A percentile compares a stretch with the other conserved stretches of the same genome.
Conservation (phyloP, 139 green algal species). For the Trebouxia sp. region DNA sequence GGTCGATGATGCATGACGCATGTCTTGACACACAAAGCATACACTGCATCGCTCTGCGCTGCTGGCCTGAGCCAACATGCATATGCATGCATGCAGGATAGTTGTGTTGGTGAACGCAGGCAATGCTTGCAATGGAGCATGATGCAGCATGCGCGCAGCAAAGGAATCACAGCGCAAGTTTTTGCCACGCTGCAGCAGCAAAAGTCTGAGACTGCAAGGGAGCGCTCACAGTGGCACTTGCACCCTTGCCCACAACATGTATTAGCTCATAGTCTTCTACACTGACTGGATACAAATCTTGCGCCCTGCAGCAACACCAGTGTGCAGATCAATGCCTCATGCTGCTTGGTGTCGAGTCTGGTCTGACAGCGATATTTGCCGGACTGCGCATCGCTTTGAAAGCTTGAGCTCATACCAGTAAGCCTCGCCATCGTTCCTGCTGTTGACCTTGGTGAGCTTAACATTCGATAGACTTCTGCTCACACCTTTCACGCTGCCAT, state of each 20-base stretch:
- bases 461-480: background rate
- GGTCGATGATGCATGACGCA: background rate
- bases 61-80: background rate
- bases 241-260: conserved; percentile 11
- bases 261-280: conserved; percentile 18
- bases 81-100: background rate
- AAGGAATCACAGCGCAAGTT: too few relatives aligned
- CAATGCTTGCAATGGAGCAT: background rate
- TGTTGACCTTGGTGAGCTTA: background rate
- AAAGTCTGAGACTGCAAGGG: background rate
- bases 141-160: too few relatives aligned
- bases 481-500: background rate
- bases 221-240: conserved; percentile 16
- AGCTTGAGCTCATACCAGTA: conserved; percentile 20
- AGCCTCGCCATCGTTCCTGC: background rate
- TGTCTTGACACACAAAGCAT: too few relatives aligned
- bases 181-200: background rate
- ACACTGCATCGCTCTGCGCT: too few relatives aligned
- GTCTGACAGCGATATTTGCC: background rate
- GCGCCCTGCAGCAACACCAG: background rate
- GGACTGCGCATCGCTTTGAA: too few relatives aligned
- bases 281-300: background rate
- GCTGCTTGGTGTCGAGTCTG: background rate
- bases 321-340: background rate
- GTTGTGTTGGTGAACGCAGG: background rate